Evolutionary conservation across 176 grass and related monocot genomes (phyloP).

Genomic region (Eleusine indica): DNA sequence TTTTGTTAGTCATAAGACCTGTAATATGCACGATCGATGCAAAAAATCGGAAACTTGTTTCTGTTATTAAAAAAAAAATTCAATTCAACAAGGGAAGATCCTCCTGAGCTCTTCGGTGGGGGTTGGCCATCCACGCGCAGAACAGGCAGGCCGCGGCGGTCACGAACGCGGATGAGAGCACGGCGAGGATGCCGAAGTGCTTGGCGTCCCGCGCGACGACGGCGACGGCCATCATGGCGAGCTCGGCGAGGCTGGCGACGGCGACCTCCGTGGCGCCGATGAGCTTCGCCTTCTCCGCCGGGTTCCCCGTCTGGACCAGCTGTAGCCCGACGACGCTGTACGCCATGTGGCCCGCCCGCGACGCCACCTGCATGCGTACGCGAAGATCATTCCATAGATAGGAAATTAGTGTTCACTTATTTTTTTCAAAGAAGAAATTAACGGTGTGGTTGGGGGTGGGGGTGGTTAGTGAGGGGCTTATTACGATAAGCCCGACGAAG

Average conservation of each 20-base stretch:
- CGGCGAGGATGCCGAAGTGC: constrained; percentile 42
- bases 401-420: too few relatives aligned
- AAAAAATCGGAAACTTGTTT: too few relatives aligned
- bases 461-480: neutral
- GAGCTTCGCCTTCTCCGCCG: constrained; percentile 54
- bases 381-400: too few relatives aligned
- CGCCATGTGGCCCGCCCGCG: constrained; percentile 66
- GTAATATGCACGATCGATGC: too few relatives aligned
- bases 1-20: too few relatives aligned
- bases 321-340: constrained; percentile 62
- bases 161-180: constrained; percentile 51
- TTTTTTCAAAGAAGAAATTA: too few relatives aligned
- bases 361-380: constrained; percentile 41
- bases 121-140: constrained; percentile 50
- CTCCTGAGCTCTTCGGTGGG: constrained; percentile 14
- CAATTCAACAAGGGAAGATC: constrained; percentile 8
- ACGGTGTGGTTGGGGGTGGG: too few relatives aligned
- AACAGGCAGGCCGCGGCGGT: constrained; percentile 46
- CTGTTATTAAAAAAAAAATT: too few relatives aligned
- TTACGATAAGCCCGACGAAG: constrained; percentile 61
- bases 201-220: constrained; percentile 43
- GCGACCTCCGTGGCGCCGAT: constrained; percentile 61
- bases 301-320: constrained; percentile 63
- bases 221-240: constrained; percentile 56
- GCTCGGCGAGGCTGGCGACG: constrained; percentile 61